Conservation (phyloP, 176 grass and related monocot species). For the Ensete ventricosum region DNA sequence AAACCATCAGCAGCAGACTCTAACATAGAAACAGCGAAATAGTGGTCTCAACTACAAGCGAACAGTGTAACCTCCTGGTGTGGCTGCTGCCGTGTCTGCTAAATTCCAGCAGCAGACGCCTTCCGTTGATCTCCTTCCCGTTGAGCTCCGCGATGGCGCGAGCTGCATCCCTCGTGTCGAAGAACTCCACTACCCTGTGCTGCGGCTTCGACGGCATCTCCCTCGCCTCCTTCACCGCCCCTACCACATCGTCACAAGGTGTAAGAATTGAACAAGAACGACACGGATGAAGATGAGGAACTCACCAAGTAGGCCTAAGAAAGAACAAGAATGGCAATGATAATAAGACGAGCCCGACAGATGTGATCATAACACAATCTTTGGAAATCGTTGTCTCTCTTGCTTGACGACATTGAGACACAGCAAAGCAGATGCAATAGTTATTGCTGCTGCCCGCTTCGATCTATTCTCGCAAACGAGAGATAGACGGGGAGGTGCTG, state of each 20-base stretch:
- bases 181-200: conserved; percentile 89
- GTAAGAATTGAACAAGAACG: too few species aligned
- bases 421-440: not conserved
- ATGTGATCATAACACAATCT: not conserved
- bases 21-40: too few species aligned
- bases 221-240: conserved; percentile 76
- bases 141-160: conserved; percentile 67
- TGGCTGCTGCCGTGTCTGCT: conserved; percentile 23
- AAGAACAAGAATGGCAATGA: not conserved
- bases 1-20: not conserved
- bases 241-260: conserved; percentile 10
- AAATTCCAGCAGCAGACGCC: conserved; percentile 64
- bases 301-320: not conserved
- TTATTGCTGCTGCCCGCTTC: not conserved
- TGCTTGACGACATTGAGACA: not conserved
- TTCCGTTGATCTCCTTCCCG: conserved; percentile 64
- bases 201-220: conserved; percentile 58
- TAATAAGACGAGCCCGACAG: not conserved
- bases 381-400: not conserved
- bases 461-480: too few species aligned
- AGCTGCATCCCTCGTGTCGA: conserved; percentile 70
- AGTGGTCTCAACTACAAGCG: too few species aligned
- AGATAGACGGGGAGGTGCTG: too few species aligned
- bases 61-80: conserved; percentile 23
- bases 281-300: too few species aligned